phyloP scores from a whole-genome alignment of 106 monocot genomes.

The Dactylorhiza incarnata region DNA sequence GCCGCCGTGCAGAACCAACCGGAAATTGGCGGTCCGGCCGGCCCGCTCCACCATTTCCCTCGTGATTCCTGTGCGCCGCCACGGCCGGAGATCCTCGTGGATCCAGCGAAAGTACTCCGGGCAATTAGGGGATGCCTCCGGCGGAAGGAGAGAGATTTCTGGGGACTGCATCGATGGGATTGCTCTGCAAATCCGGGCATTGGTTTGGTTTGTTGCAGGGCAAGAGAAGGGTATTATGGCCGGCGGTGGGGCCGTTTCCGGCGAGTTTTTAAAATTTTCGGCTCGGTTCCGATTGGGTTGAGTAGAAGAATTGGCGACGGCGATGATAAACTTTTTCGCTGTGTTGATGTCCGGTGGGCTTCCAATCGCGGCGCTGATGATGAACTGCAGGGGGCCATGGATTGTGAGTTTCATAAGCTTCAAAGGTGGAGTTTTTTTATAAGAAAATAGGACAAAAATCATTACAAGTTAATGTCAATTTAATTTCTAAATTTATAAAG shows the following conservation, averaged over 20 bases:
- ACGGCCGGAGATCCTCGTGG: slow-evolving; percentile 60
- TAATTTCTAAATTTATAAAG: too few species aligned
- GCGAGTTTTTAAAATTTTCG: not conserved
- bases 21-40: slow-evolving; percentile 32
- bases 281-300: not conserved
- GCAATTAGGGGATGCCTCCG: slow-evolving; percentile 18
- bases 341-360: not conserved
- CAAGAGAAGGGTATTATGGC: slow-evolving; percentile 10
- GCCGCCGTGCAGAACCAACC: slow-evolving; percentile 30
- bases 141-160: not conserved
- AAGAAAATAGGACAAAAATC: too few species aligned
- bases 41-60: slow-evolving; percentile 37
- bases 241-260: not conserved
- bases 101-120: slow-evolving; percentile 70
- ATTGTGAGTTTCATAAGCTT: too few species aligned
- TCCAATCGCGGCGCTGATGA: not conserved
- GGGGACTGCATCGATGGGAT: not conserved
- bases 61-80: slow-evolving; percentile 43
- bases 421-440: too few species aligned
- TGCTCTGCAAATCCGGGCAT: not conserved
- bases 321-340: not conserved
- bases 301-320: not conserved
- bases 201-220: slow-evolving; percentile 13
- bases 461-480: too few species aligned
- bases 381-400: not conserved